Base-by-base conservation (phyloP, 1,284 basidiomycete genomes). In the Ceratobasidium sp. region DNA sequence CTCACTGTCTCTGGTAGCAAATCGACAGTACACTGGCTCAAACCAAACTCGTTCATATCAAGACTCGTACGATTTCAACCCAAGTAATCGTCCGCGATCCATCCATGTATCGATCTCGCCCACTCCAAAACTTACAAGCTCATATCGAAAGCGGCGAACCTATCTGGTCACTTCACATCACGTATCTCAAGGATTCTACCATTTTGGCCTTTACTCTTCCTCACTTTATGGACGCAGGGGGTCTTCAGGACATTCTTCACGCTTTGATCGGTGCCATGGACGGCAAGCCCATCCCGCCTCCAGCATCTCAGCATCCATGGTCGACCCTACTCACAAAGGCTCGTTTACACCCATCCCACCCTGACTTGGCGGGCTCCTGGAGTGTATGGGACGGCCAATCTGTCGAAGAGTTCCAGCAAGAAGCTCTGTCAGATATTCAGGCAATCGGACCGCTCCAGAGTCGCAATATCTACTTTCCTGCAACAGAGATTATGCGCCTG, bases 391-490 rank as follows among this genome's bases (percentile, higher is more conserved):
- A 46, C n/a, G 32, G 32, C 4, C 28, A 53, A 34, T 34, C 46
- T 26, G 28, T 26, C 10, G 16, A 18, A 14, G 62, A 28, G 39
- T 36, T 53, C n/a, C 46, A 28, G 21, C 28, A 53, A 23, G 48
- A 30, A 9, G 46, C 14, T 30, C 21, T 12, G 23, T 16, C n/a
- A n/a, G 62, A 43, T n/a, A 23, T 53, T 6, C 16, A 32, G 10
- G n/a, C 30, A 4, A 32, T 39, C 14, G 48, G 46, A 9, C 62
- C 62, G 26, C 9, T 65, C 18, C 48, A 53, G 50, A 46, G 16
- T 9, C 62, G 62, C 10, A 65, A 30, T 2, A 46, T 65, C 46
- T 65, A 65, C 62, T 65, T 65, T 45, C 62, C 62, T 8, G 62
- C 62, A 14, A 14, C 46, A 12, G 62, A 65, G 34, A 52, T 65